phyloP scores from a whole-genome alignment of 305 asterid species.

The Ilex paraguariensis region DNA sequence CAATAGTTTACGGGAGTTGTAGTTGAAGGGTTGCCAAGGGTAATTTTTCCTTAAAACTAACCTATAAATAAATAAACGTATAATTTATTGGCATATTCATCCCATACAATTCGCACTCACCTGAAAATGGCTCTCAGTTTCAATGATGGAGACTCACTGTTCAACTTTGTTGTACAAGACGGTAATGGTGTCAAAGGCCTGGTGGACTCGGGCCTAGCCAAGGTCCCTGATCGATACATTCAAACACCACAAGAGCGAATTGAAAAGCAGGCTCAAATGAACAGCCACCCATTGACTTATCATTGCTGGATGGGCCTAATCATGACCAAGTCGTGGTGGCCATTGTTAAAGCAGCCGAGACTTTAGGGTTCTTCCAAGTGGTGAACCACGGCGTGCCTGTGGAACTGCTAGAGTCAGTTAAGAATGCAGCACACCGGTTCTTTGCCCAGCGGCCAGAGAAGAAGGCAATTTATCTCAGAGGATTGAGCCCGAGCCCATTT shows the following conservation, averaged over 20 bases:
- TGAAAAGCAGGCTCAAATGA: slow-evolving; percentile 7
- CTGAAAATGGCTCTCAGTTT: slow-evolving; percentile 21
- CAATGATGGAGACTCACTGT: slow-evolving; percentile 16
- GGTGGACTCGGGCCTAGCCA: slow-evolving; percentile 23
- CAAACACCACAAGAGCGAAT: slow-evolving; percentile 27
- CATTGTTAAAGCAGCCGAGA: slow-evolving; percentile 26
- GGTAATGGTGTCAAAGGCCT: slow-evolving; percentile 36
- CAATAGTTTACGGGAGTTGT: no score
- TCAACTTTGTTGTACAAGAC: slow-evolving; percentile 24
- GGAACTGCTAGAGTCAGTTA: slow-evolving; percentile 21
- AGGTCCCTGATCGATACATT: slow-evolving; percentile 18
- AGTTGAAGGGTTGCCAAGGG: no score
- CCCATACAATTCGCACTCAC: no score
- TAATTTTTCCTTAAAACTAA: no score
- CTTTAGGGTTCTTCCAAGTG: slow-evolving; percentile 34
- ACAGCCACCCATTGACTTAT: slow-evolving; percentile 23
- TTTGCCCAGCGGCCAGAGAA: slow-evolving; percentile 19
- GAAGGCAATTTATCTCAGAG: slow-evolving; percentile 29
- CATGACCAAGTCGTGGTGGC: slow-evolving; percentile 25
- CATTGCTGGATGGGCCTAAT: slow-evolving; percentile 23
- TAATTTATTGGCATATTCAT: no score
- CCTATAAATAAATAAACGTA: no score
- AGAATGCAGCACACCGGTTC: slow-evolving; percentile 23
- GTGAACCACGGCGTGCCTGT: slow-evolving; percentile 34
- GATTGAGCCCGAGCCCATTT: slow-evolving; percentile 25